Base-by-base conservation (phyloP, 2,329 filamentous ascomycete genomes). In the Cryphonectria parasitica region DNA sequence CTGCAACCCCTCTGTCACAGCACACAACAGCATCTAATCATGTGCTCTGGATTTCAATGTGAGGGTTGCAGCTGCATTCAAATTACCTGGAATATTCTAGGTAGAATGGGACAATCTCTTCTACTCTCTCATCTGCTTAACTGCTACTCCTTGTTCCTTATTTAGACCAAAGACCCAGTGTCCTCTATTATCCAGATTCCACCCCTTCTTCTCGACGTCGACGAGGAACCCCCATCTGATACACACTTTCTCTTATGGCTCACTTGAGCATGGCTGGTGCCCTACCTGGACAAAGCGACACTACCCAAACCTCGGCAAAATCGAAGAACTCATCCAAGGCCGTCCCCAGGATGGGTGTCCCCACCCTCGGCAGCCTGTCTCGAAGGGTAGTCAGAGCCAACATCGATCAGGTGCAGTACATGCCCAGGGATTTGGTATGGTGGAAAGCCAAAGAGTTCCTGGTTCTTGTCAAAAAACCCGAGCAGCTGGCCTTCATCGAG, bases 401-500 rank as follows among this genome's bases (percentile, higher is more conserved):
- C 19, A 52, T 64, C 25, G 63, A 64, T 28, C 41, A 64, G 15
- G 41, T 64, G 3, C 43, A 49, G 19, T 64, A 64, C 43, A 52
- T 64, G n/a, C 63, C 63, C 2, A 7, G 22, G 28, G 2, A 49
- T 3, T 56, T 71, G n/a, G 56, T 63, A 41, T 93, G 91, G 80
- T 81, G 86, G 34, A 82, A 91, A 73, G 87, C 92, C 66, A 85
- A 87, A 10, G 86, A 89, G 0, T 87, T 98, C 56, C 88, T 98
- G 43, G 77, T 87, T 66, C 90, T 90, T 70, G 83, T 98, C 69
- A 89, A 92, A 68, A 91, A 87, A 73, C 90, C 94, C 1, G 82
- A 87, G 61, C 94, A 97, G 78, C 88, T 98, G 43, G 90, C 89
- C 76, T 77, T 86, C 69, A 86, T 98, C 71, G 95, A 98, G 81